These are phyloP conservation scores for Termitomyces sp. DNA, from an alignment of 768 basidiomycete species.

Conservation along the genomic window DNA sequence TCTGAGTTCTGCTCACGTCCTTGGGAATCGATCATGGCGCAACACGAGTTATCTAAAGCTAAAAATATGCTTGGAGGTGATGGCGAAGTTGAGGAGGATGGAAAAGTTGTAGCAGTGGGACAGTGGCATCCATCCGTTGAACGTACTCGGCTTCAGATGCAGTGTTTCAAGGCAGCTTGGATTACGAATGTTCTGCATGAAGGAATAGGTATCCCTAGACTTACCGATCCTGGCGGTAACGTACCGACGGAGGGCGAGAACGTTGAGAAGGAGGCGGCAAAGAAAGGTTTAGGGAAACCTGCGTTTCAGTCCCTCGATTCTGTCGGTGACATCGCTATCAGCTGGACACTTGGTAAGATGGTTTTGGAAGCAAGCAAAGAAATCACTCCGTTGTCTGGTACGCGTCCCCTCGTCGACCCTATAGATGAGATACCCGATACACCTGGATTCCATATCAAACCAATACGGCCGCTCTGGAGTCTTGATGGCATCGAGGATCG, in stretches of 20 bases:
- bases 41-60: slow-evolving; percentile 56
- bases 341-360: slow-evolving; percentile 99
- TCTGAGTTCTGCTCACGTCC: slow-evolving; percentile 75
- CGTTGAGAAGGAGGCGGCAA: slow-evolving; percentile 70
- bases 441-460: slow-evolving; percentile 51
- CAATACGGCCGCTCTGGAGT: slow-evolving; percentile 60
- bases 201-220: slow-evolving; percentile 91
- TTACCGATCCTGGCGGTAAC: slow-evolving; percentile 85
- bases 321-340: slow-evolving; percentile 92
- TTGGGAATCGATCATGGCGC: slow-evolving; percentile 72
- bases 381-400: slow-evolving; percentile 46
- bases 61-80: slow-evolving; percentile 54
- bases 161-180: slow-evolving; percentile 99
- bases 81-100: slow-evolving; percentile 59
- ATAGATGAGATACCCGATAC: slow-evolving; percentile 60
- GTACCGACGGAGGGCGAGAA: slow-evolving; percentile 63
- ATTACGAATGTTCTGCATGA: slow-evolving; percentile 94
- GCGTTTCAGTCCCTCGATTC: slow-evolving; percentile 91
- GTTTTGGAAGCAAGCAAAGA: slow-evolving; percentile 95
- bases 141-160: slow-evolving; percentile 85
- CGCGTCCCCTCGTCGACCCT: slow-evolving; percentile 67
- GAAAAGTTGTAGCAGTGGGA: slow-evolving; percentile 58
- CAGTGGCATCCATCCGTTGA: slow-evolving; percentile 77
- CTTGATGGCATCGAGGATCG: slow-evolving; percentile 60
- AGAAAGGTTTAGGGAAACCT: slow-evolving; percentile 79